phyloP scores from a whole-genome alignment of 1,284 basidiomycete species.

The Malassezia restricta region DNA sequence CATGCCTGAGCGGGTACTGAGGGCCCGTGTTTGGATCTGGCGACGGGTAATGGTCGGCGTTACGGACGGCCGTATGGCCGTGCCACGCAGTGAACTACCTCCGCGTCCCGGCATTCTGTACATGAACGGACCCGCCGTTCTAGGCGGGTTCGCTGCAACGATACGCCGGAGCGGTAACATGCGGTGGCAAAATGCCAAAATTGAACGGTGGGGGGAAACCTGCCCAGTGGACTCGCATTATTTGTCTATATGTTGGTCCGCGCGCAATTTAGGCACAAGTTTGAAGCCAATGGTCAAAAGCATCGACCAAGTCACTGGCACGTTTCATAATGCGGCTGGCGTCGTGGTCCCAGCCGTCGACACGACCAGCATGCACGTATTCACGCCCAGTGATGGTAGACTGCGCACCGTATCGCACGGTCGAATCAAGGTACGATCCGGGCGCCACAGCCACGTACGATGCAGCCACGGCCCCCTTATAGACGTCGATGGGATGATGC shows the following conservation, averaged over 20 bases:
- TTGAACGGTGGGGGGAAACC: neutral
- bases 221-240: too few species aligned
- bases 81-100: neutral
- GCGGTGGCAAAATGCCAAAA: neutral
- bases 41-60: constrained; percentile 1
- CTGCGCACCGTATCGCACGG: constrained; percentile 35
- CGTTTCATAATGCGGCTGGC: constrained; percentile 2
- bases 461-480: constrained; percentile 43
- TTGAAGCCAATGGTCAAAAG: constrained; percentile 9
- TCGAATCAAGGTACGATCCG: constrained; percentile 19
- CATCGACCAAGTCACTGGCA: constrained; percentile 13
- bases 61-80: neutral
- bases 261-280: neutral
- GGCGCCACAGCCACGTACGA: constrained; percentile 34
- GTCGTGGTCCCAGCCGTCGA: constrained; percentile 26
- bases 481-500: constrained; percentile 39
- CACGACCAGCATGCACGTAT: constrained; percentile 29
- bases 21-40: constrained; percentile 33
- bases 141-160: neutral
- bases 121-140: neutral
- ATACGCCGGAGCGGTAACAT: constrained; percentile 4
- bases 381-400: constrained; percentile 33
- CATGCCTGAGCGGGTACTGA: constrained; percentile 36
- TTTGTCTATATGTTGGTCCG: neutral
- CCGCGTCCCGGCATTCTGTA: constrained; percentile 8